Evolutionary conservation across 208 protist genomes (phyloP), one percentile per base, ranked within the genome.

Genomic region (Leptomonas pyrrhocoris): DNA sequence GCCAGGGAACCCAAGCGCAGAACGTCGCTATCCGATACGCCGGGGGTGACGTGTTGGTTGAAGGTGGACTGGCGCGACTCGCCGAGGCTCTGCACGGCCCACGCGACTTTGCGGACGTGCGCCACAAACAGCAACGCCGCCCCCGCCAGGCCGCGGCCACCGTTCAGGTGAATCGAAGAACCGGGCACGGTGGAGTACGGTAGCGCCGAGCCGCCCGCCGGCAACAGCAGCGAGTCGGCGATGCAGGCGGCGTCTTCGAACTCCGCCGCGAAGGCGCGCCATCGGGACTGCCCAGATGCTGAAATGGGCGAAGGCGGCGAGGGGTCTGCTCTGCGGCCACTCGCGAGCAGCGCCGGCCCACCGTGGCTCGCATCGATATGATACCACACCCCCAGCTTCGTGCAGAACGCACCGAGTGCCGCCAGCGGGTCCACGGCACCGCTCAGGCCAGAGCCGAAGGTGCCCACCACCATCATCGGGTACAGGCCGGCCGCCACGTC

Each of bases 361-460:
- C 80, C 80, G 49, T 83, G 71, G 31, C 79, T 80, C 5, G 85
- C 89, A 45, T 93, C 90, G 7, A 93, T 48, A 73, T 95, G 90
- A 40, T 87, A 82, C 87, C 90, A 95, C 28, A 92, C 63, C 4
- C 81, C 85, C 13, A 89, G 67, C 23, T 72, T 73, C 7, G 60
- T 42, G 64, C 90, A 93, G 34, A 92, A 79, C 19, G 68, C 53
- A 0, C 75, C 77, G 11, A 92, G 21, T 36, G 55, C 73, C 0
- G 51, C 60, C 11, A 95, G 69, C 2, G 84, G 86, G 46, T 95
- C 90, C 0, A 91, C 79, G 5, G 81, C 74, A 18, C 79, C 90
- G 40, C 77, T 83, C n/a, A 77, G 74, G 0, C 54, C 60, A 3
- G 78, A 74, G 11, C 86, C 85, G 27, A 88, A 83, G 23, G 81